These are phyloP conservation scores for Taphrina populina DNA, from an alignment of 1,139 yeast species.

Conservation along the genomic window DNA sequence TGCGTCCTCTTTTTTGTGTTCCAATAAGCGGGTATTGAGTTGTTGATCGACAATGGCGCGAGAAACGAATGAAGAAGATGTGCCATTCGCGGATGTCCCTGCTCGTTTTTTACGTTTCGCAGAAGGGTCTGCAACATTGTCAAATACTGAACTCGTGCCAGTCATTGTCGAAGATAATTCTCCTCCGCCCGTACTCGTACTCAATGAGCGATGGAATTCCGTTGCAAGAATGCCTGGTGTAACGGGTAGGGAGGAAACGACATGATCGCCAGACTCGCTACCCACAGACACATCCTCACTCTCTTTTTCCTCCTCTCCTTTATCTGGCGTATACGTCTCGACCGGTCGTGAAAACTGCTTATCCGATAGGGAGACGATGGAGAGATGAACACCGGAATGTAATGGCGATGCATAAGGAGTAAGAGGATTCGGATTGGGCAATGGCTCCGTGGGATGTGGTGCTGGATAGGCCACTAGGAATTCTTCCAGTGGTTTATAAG, in stretches of 20 bases:
- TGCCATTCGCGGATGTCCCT: conserved; percentile 37
- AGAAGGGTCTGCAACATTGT: not conserved
- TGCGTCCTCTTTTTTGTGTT: conserved; percentile 42
- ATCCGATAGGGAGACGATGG: conserved; percentile 3
- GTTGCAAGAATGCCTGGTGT: not conserved
- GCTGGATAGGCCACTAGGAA: conserved; percentile 23
- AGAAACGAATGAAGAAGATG: conserved; percentile 48
- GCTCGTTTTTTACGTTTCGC: conserved; percentile 25
- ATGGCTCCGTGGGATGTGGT: conserved; percentile 24
- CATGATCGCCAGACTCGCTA: not conserved
- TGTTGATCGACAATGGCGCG: conserved; percentile 47
- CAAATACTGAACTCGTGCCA: conserved; percentile 24
- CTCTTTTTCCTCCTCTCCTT: not conserved
- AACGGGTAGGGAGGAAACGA: not conserved
- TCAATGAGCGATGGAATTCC: conserved; percentile 5
- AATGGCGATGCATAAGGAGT: conserved; percentile 26
- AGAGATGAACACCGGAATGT: conserved; percentile 19
- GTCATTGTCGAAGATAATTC: conserved; percentile 16
- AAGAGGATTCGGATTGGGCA: conserved; percentile 30
- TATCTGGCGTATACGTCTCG: not conserved
- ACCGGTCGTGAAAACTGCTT: not conserved
- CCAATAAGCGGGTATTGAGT: conserved; percentile 44
- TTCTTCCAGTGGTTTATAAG: conserved; percentile 15
- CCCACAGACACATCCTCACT: conserved; percentile 9
- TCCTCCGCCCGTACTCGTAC: conserved; percentile 13